phyloP scores from a whole-genome alignment of 495 filamentous ascomycete genomes.

The Tuber melanosporum region DNA sequence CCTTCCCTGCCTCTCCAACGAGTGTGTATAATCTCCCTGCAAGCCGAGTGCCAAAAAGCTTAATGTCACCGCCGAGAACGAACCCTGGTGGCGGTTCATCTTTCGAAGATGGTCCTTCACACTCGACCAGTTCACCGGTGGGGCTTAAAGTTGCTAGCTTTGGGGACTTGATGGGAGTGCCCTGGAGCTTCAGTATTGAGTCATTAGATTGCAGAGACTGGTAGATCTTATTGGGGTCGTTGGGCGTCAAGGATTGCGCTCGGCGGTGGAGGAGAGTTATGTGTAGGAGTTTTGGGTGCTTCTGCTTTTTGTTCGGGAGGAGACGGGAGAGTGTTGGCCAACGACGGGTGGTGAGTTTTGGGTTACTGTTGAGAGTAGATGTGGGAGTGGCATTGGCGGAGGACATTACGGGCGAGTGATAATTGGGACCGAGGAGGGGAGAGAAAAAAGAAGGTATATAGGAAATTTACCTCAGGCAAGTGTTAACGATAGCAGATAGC shows the following conservation, averaged over 20 bases:
- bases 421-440: not conserved
- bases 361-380: not conserved
- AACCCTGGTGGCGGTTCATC: constrained; percentile 16
- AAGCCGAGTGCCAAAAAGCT: constrained; percentile 19
- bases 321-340: not conserved
- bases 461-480: not conserved
- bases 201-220: not conserved
- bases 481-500: not conserved
- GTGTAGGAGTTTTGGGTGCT: not conserved
- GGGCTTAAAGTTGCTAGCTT: constrained; percentile 7
- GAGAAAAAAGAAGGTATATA: not conserved
- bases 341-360: not conserved
- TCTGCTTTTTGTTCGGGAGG: not conserved
- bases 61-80: constrained; percentile 21
- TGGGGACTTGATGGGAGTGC: not conserved
- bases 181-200: not conserved
- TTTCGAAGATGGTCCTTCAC: not conserved
- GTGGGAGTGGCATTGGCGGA: not conserved
- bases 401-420: not conserved
- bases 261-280: not conserved
- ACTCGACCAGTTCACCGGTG: constrained; percentile 8
- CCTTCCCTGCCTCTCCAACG: constrained; percentile 18
- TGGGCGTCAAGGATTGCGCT: not conserved
- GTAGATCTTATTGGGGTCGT: not conserved
- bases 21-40: constrained; percentile 19